A percentile compares a stretch with the other conserved stretches of the same genome.
Evolutionary conservation across 1,284 basidiomycete species (phyloP).

Genomic region (Microbotryum violaceum): DNA sequence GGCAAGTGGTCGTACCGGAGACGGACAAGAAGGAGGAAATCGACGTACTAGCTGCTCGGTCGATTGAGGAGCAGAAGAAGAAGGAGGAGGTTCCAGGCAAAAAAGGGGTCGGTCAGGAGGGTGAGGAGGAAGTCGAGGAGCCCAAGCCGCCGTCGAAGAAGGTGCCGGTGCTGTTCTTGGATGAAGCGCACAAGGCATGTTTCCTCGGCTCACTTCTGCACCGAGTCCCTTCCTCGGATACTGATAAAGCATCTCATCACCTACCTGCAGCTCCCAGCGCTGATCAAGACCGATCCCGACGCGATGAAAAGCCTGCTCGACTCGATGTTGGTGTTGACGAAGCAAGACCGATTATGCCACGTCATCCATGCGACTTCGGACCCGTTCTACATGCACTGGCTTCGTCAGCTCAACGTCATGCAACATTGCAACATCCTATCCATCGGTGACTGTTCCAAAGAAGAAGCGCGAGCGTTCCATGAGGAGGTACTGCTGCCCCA

Average conservation of each 20-base stretch:
- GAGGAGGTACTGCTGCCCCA: slow-evolving; percentile 54
- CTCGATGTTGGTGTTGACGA: slow-evolving; percentile 72
- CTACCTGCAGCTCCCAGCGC: slow-evolving; percentile 37
- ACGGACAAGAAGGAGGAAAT: slow-evolving; percentile 9
- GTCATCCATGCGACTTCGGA: slow-evolving; percentile 75
- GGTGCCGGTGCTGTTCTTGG: slow-evolving; percentile 70
- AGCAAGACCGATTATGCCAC: slow-evolving; percentile 71
- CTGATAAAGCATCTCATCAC: too few relatives aligned
- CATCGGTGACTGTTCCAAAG: slow-evolving; percentile 64
- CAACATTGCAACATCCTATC: slow-evolving; percentile 55
- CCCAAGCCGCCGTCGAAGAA: slow-evolving; percentile 49
- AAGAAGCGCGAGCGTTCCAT: slow-evolving; percentile 59
- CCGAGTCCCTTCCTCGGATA: too few relatives aligned
- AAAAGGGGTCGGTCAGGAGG: not conserved
- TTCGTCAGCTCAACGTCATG: slow-evolving; percentile 30
- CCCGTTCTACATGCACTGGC: slow-evolving; percentile 62
- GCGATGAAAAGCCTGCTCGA: slow-evolving; percentile 74
- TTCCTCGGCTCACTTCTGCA: not conserved
- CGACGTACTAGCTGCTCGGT: slow-evolving; percentile 17
- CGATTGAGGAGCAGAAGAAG: slow-evolving; percentile 5
- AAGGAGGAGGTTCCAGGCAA: not conserved
- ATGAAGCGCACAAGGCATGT: slow-evolving; percentile 65
- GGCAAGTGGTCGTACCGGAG: slow-evolving; percentile 4
- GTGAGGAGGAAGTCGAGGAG: slow-evolving; percentile 13
- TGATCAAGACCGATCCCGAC: slow-evolving; percentile 59